Conservation (phyloP, 768 basidiomycete genomes). For the Holtermannia corniformis region DNA sequence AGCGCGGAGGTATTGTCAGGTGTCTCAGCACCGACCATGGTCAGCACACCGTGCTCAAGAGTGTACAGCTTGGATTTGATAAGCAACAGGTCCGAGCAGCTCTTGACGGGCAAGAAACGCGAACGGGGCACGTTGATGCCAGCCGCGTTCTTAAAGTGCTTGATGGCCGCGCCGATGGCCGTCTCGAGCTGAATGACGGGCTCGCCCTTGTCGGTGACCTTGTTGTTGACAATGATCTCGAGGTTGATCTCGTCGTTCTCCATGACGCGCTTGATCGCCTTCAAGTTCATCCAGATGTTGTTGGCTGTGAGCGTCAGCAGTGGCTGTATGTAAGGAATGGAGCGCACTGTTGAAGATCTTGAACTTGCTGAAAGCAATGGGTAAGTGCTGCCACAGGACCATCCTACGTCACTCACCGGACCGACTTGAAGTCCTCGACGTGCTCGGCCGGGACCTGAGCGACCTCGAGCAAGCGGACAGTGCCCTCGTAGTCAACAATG, state of each 20-base stretch:
- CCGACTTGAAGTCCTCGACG: slow-evolving; percentile 85
- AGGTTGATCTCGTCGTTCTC: slow-evolving; percentile 73
- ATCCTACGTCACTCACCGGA: slow-evolving; percentile 1
- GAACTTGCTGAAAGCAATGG: slow-evolving; percentile 85
- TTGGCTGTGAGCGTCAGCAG: slow-evolving; percentile 39
- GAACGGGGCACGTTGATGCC: slow-evolving; percentile 91
- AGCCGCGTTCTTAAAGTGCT: slow-evolving; percentile 61
- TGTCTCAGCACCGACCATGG: slow-evolving; percentile 46
- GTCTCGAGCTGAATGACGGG: slow-evolving; percentile 84
- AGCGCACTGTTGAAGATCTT: slow-evolving; percentile 67
- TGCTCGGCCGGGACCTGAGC: slow-evolving; percentile 91
- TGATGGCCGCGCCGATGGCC: slow-evolving; percentile 86
- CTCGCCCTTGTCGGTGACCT: slow-evolving; percentile 68
- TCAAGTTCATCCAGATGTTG: slow-evolving; percentile 47
- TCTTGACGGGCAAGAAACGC: slow-evolving; percentile 77
- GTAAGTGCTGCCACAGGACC: slow-evolving; percentile 42
- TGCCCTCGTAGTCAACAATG: slow-evolving; percentile 82
- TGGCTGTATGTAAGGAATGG: background rate
- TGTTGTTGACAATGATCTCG: slow-evolving; percentile 82
- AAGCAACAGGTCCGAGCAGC: slow-evolving; percentile 67
- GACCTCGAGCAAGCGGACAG: slow-evolving; percentile 79
- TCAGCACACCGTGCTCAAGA: slow-evolving; percentile 73
- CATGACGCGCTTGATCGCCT: slow-evolving; percentile 84
- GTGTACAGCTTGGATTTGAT: slow-evolving; percentile 92
- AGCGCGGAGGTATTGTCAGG: background rate